Base-by-base conservation (phyloP, 2,329 filamentous ascomycete species). In the Beauveria australis region DNA sequence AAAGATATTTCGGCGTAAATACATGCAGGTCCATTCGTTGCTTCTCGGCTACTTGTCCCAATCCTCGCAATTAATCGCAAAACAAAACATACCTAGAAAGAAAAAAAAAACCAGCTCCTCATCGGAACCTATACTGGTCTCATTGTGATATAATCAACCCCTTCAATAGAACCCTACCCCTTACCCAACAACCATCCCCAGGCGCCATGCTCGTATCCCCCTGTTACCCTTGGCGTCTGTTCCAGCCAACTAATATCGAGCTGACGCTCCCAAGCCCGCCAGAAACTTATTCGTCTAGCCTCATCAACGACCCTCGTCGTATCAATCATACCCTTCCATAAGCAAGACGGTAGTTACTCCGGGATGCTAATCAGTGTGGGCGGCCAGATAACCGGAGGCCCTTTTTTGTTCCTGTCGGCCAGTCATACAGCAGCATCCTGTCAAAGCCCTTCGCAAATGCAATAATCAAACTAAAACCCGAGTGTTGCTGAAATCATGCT, bases 401-500 rank as follows among this genome's bases (percentile, higher is more conserved):
- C 10, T 19, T 40, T 28, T 28, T 41, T 53, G n/a, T 53, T 49
- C 10, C 24, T 19, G 44, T 26, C 19, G 24, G 16, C 16, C n/a
- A 10, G 8, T 19, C 28, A 5, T 40, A 33, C 46, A 37, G 40
- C 46, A 37, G 40, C 37, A 33, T 24, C 18, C 14, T 30, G 47
- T 9, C 22, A 4, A 26, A 59, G 19, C 48, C 26, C 14, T n/a
- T 44, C 49, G 41, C 51, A 52, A 56, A 55, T 46, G 51, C 56
- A 62, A 62, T 40, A 43, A 40, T 51, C 46, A 52, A 60, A 49
- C 12, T 9, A 22, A 26, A 56, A 53, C 47, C 51, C 44, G 48
- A 40, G 54, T 28, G 16, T 54, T 57, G 41, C 48, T 41, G 33
- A 59, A 62, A 60, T 46, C 47, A 53, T 54, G 41, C 54, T 58